These are phyloP conservation scores for Fraxinus dipetala DNA, from an alignment of 305 asterid genomes.

Conservation along the genomic window DNA sequence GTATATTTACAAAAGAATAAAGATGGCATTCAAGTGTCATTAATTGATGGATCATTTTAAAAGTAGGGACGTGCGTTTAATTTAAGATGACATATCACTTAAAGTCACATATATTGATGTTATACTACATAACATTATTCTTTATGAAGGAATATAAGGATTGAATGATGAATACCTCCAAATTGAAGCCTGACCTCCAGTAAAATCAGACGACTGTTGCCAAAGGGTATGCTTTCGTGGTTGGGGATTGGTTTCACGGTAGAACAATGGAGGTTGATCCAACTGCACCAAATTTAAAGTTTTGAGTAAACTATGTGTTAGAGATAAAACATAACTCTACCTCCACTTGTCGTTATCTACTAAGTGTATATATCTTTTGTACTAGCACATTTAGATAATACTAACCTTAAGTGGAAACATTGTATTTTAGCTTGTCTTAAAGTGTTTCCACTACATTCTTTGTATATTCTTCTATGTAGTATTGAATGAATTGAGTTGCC, in stretches of 20 bases:
- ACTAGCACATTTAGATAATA: neutral
- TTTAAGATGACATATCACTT: neutral
- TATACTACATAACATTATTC: neutral
- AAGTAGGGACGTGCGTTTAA: neutral
- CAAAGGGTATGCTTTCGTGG: conserved; percentile 46
- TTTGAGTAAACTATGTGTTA: neutral
- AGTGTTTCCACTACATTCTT: neutral
- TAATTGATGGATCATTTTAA: neutral
- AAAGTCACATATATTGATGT: neutral
- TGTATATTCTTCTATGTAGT: no score
- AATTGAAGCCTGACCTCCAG: conserved; percentile 34
- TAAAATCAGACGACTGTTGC: conserved; percentile 34
- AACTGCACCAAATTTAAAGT: conserved; percentile 23
- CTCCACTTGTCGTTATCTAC: no score
- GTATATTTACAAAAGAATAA: neutral
- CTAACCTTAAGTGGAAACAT: neutral
- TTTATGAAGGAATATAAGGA: neutral
- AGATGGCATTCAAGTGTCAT: neutral
- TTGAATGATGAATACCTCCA: conserved; percentile 5
- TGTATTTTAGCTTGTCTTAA: neutral
- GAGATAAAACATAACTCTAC: no score
- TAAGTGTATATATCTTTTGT: neutral
- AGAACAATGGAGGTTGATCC: conserved; percentile 30
- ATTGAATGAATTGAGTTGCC: neutral
- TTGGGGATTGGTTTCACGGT: conserved; percentile 33